phyloP scores from a whole-genome alignment of 2,329 filamentous ascomycete genomes.

The Apiospora kogelbergensis region DNA sequence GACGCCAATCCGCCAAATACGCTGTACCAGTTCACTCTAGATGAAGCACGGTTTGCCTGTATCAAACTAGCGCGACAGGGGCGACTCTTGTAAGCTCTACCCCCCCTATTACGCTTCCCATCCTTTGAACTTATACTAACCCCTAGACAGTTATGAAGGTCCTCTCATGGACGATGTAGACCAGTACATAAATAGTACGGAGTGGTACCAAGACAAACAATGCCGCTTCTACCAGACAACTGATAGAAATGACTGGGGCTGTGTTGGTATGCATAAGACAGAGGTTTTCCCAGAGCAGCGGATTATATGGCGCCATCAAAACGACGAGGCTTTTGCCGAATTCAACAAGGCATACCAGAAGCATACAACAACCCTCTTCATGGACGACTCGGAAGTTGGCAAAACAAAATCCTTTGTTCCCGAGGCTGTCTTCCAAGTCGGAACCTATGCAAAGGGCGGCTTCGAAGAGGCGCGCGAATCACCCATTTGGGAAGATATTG shows the following conservation, averaged over 20 bases:
- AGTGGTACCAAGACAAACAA: neutral
- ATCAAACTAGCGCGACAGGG: slow-evolving; percentile 18
- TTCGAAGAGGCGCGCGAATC: slow-evolving; percentile 15
- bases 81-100: slow-evolving; percentile 26
- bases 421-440: neutral
- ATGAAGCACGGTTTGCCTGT: slow-evolving; percentile 23
- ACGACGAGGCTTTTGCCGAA: neutral
- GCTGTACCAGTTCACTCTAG: slow-evolving; percentile 28
- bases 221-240: neutral
- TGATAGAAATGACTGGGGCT: neutral
- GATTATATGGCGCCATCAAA: slow-evolving; percentile 27
- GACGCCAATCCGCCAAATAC: slow-evolving; percentile 24
- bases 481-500: slow-evolving; percentile 26
- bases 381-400: neutral
- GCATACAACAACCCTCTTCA: neutral
- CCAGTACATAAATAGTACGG: neutral
- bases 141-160: neutral
- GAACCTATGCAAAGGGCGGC: neutral
- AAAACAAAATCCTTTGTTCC: neutral
- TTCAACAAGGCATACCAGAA: slow-evolving; percentile 11
- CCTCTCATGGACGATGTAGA: neutral
- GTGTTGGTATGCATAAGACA: slow-evolving; percentile 22
- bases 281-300: slow-evolving; percentile 29
- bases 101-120: no score
- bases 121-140: neutral